Percentiles rank a stretch among this genome's conserved stretches.
Evolutionary conservation across 768 basidiomycete genomes (phyloP).

Genomic region (Rhizopogon vinicolor): DNA sequence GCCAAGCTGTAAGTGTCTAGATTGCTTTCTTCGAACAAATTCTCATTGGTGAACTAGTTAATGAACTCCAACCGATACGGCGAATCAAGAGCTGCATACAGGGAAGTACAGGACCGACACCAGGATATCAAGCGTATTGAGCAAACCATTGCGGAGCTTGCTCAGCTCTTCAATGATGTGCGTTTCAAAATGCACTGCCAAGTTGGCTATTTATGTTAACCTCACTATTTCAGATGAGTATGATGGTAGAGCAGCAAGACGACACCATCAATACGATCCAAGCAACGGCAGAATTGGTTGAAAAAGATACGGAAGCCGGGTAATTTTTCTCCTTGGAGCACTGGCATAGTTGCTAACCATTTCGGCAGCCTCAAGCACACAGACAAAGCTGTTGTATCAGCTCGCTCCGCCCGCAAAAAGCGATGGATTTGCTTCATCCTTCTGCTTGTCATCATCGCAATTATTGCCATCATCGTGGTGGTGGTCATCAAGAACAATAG

Average conservation of each 20-base stretch:
- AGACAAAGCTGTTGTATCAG: slow-evolving; percentile 81
- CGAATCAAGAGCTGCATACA: slow-evolving; percentile 84
- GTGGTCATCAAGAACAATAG: slow-evolving; percentile 48
- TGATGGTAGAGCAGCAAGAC: slow-evolving; percentile 92
- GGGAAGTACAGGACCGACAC: slow-evolving; percentile 96
- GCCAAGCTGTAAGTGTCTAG: slow-evolving; percentile 60
- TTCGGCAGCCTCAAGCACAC: slow-evolving; percentile 68
- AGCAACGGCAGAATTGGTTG: slow-evolving; percentile 64
- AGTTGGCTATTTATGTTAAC: not conserved
- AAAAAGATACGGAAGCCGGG: slow-evolving; percentile 86
- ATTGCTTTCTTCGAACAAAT: not conserved
- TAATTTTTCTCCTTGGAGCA: slow-evolving; percentile 29
- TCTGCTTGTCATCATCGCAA: slow-evolving; percentile 57
- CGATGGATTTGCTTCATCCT: slow-evolving; percentile 96
- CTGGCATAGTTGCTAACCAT: slow-evolving; percentile 4
- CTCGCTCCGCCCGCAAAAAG: slow-evolving; percentile 88
- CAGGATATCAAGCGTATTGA: slow-evolving; percentile 96
- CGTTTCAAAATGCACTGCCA: slow-evolving; percentile 18
- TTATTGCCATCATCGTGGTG: slow-evolving; percentile 60
- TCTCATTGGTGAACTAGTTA: slow-evolving; percentile 43
- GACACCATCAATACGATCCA: slow-evolving; percentile 84
- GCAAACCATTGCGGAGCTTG: slow-evolving; percentile 86
- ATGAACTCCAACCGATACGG: slow-evolving; percentile 90
- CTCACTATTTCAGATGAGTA: slow-evolving; percentile 66
- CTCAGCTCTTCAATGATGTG: slow-evolving; percentile 94